Evolutionary conservation across 129 eudicot genomes (phyloP), one percentile per base, ranked within the genome.

Genomic region (Helianthus annuus): DNA sequence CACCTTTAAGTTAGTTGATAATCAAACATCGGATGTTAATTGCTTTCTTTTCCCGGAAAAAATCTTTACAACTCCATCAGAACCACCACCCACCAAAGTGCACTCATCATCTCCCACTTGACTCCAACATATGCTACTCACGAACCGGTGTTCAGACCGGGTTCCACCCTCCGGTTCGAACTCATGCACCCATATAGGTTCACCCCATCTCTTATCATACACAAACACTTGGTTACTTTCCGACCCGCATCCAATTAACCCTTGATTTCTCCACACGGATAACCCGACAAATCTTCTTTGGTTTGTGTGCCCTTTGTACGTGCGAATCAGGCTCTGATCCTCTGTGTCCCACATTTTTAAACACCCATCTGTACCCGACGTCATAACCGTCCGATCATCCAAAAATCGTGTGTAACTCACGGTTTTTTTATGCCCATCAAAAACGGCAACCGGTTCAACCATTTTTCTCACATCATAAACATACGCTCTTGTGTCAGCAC

Each of bases 91-190:
- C 32, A 89, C 96, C 45, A 89, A 81, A 24, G 80, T 86, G 65
- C 96, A 89, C 65, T 77, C 86, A 57, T 82, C 92, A n/a, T 80
- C 88, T 1, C 78, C 89, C 52, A 68, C 73, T 81, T 86, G 92
- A 48, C 93, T 82, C 96, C 96, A 90, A 72, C 96, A 81, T 11
- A 90, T 85, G 61, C 93, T 78, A 75, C 96, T 90, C 3, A 90
- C 91, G 61, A 87, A 89, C 71, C 83, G 90, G 7, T 40, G 64
- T 5, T 71, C 79, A 10, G 68, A 19, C 71, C 63, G 42, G 11
- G 69, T 29, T 13, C 51, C 36, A 14, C 70, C 82, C 68, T 44
- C 34, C 10, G 79, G 83, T 22, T 85, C 93, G 63, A 85, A 83
- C 80, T 85, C 84, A 22, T 78, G 87, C 39, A 79, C 90, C 96